Evolutionary conservation across 2,329 filamentous ascomycete species (phyloP).

Genomic region (Aureobasidium sp.): DNA sequence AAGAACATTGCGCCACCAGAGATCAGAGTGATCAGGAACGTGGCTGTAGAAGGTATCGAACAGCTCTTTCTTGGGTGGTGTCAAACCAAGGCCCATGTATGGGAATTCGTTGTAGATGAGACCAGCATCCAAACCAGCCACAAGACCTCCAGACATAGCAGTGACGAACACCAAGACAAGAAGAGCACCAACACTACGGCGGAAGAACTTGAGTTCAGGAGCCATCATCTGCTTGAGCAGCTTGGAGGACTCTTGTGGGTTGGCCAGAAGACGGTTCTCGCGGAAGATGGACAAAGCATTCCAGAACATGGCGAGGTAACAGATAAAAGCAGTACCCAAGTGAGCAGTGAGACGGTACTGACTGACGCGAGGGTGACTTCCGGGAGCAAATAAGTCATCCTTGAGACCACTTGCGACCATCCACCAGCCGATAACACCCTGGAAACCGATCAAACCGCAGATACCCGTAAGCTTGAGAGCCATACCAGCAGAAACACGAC

Average conservation of each 20-base stretch:
- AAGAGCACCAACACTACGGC: constrained; percentile 63
- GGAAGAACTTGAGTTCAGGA: constrained; percentile 66
- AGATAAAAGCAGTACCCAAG: constrained; percentile 81
- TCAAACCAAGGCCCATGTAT: constrained; percentile 78
- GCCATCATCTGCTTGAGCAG: constrained; percentile 56
- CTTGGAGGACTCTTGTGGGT: constrained; percentile 49
- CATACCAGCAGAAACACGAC: constrained; percentile 72
- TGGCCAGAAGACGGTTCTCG: constrained; percentile 64
- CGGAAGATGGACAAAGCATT: constrained; percentile 80
- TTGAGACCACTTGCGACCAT: constrained; percentile 97
- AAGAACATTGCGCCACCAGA: constrained; percentile 96
- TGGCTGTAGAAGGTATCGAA: constrained; percentile 82
- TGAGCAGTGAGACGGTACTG: constrained; percentile 92
- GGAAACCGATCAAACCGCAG: constrained; percentile 82
- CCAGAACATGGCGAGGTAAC: constrained; percentile 91
- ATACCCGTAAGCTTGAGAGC: constrained; percentile 73
- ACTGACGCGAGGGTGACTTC: constrained; percentile 82
- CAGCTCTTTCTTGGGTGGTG: constrained; percentile 75
- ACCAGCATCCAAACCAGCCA: constrained; percentile 90
- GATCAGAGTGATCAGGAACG: constrained; percentile 67
- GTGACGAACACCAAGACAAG: constrained; percentile 76
- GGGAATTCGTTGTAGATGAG: constrained; percentile 99
- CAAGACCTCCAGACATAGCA: constrained; percentile 86
- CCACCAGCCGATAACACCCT: constrained; percentile 97
- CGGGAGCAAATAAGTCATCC: constrained; percentile 89